Evolutionary conservation across 768 basidiomycete species (phyloP).

Genomic region (Mrakia hoshinonis): DNA sequence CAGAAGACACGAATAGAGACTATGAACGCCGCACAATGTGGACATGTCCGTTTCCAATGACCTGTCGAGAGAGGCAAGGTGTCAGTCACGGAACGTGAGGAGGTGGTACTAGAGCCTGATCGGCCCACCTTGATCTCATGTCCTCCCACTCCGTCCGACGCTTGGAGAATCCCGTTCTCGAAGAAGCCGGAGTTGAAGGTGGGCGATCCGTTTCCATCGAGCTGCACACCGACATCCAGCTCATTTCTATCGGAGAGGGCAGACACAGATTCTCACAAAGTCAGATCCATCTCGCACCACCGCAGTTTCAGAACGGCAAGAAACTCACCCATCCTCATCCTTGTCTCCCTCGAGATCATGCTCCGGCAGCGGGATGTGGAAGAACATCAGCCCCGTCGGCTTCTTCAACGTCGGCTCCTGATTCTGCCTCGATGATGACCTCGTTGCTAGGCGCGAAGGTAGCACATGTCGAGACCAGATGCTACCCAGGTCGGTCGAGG

Average conservation of each 20-base stretch:
- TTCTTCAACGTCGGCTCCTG: conserved; percentile 55
- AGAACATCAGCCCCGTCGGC: conserved; percentile 93
- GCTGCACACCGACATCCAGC: conserved; percentile 66
- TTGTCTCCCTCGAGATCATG: not conserved
- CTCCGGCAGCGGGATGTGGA: conserved; percentile 86
- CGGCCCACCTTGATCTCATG: conserved; percentile 58
- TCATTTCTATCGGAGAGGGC: conserved; percentile 46
- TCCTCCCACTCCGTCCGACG: conserved; percentile 47
- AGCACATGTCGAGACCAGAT: conserved; percentile 46
- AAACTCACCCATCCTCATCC: conserved; percentile 11
- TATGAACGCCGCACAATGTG: conserved; percentile 45
- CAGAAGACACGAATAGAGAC: conserved; percentile 10
- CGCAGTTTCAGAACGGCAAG: not conserved
- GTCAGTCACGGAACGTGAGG: conserved; percentile 28
- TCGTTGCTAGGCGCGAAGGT: conserved; percentile 23
- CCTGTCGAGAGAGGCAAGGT: conserved; percentile 38
- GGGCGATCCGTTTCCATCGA: conserved; percentile 38
- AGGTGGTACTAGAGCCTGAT: conserved; percentile 27
- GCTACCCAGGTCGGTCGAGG: conserved; percentile 57
- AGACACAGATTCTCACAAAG: not conserved
- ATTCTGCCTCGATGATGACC: not conserved
- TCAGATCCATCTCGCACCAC: too few relatives aligned
- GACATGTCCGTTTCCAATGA: conserved; percentile 80
- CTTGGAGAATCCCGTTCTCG: conserved; percentile 64
- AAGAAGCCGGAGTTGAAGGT: conserved; percentile 67